These are phyloP conservation scores for Pezicula radicicola DNA, from an alignment of 2,329 filamentous ascomycete species.

Conservation along the genomic window DNA sequence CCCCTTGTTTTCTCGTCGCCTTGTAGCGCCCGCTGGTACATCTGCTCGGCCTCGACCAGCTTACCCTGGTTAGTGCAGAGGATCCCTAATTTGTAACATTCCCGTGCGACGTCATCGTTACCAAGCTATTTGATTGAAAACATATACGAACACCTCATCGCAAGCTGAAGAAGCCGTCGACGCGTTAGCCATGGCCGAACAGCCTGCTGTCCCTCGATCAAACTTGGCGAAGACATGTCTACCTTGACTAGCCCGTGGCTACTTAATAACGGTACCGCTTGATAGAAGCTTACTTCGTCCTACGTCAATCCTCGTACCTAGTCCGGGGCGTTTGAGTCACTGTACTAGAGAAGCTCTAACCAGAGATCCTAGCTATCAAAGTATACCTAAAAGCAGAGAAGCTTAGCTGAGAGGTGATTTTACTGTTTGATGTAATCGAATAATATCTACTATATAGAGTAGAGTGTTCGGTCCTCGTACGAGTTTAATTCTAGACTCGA, in stretches of 20 bases:
- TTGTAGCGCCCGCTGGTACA: conserved; percentile 13
- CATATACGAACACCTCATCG: conserved; percentile 3
- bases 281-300: conserved; percentile 16
- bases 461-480: conserved; percentile 32
- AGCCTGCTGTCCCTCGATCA: not conserved
- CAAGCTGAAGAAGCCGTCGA: conserved; percentile 3
- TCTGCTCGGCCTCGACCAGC: conserved; percentile 2
- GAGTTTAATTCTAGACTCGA: conserved; percentile 32
- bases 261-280: conserved; percentile 31
- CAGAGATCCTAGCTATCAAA: conserved; percentile 42
- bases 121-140: conserved; percentile 13
- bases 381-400: conserved; percentile 39
- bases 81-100: conserved; percentile 16
- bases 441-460: conserved; percentile 37
- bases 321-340: conserved; percentile 6
- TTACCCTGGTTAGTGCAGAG: not conserved
- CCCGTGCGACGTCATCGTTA: conserved; percentile 7
- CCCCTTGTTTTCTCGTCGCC: conserved; percentile 13
- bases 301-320: conserved; percentile 18
- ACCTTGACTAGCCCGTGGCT: no score
- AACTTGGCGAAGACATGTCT: conserved; percentile 12
- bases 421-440: conserved; percentile 31
- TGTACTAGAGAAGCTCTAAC: conserved; percentile 39
- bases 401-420: conserved; percentile 22
- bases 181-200: conserved; percentile 3